These are phyloP conservation scores for Rhizodiscina lignyota DNA, from an alignment of 495 filamentous ascomycete genomes.

Conservation along the genomic window DNA sequence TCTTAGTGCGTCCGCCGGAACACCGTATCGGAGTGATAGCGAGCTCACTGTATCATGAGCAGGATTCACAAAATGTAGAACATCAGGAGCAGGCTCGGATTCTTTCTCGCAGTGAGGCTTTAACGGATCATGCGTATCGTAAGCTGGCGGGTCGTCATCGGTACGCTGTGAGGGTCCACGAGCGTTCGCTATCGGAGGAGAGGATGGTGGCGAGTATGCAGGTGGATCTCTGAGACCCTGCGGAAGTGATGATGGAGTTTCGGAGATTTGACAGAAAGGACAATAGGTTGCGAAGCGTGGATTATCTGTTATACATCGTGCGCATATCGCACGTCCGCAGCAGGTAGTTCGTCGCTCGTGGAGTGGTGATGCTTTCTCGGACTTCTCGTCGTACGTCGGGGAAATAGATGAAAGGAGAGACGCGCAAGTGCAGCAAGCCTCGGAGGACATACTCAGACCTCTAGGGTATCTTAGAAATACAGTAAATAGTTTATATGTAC, in stretches of 20 bases:
- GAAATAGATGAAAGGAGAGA: slow-evolving; percentile 30
- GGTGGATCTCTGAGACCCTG: slow-evolving; percentile 41
- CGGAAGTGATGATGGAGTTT: slow-evolving; percentile 31
- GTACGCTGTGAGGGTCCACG: too few species aligned
- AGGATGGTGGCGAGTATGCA: slow-evolving; percentile 30
- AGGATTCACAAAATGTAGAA: slow-evolving; percentile 51
- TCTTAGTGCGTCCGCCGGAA: slow-evolving; percentile 38
- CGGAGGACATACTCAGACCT: too few species aligned
- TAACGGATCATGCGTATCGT: slow-evolving; percentile 15
- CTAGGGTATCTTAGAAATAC: too few species aligned
- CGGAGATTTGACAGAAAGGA: slow-evolving; percentile 39
- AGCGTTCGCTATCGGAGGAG: too few species aligned
- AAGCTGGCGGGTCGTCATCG: slow-evolving; percentile 16
- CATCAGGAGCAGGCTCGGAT: slow-evolving; percentile 30
- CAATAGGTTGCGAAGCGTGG: slow-evolving; percentile 55
- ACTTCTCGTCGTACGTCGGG: slow-evolving; percentile 27
- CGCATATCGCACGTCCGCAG: slow-evolving; percentile 51
- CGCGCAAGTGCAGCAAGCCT: slow-evolving; percentile 53
- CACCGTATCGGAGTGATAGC: slow-evolving; percentile 48
- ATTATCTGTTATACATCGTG: slow-evolving; percentile 49
- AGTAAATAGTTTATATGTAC: too few species aligned
- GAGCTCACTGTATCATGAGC: slow-evolving; percentile 42
- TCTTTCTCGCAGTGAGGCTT: slow-evolving; percentile 17
- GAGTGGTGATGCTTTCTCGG: slow-evolving; percentile 37
- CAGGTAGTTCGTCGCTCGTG: slow-evolving; percentile 38